These are phyloP conservation scores for Mycoemilia scoparia DNA, from an alignment of 192 early-diverging fungal genomes.

Conservation along the genomic window DNA sequence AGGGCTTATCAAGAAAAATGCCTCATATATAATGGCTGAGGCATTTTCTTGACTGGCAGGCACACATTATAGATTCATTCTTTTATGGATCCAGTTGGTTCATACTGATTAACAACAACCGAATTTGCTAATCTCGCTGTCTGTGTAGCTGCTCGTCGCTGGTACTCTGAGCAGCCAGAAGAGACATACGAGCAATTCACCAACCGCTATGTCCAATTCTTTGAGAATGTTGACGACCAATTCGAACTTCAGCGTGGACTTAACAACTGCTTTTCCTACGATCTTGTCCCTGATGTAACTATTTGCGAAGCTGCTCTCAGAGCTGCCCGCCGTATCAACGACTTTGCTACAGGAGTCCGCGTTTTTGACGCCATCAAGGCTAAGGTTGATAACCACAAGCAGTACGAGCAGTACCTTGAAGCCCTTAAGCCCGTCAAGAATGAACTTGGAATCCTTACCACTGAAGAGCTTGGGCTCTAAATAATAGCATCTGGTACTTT, in stretches of 20 bases:
- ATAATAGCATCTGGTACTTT: too few relatives aligned
- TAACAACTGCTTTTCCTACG: constrained; percentile 93
- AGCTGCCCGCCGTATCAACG: constrained; percentile 83
- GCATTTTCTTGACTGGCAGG: too few relatives aligned
- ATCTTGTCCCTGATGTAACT: constrained; percentile 79
- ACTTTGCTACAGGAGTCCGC: constrained; percentile 82
- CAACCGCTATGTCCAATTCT: constrained; percentile 63
- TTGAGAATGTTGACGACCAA: constrained; percentile 74
- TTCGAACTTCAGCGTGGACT: constrained; percentile 96
- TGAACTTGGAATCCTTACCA: constrained; percentile 77
- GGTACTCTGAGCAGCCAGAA: constrained; percentile 52
- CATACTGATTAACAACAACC: too few relatives aligned
- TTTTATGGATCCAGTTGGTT: too few relatives aligned
- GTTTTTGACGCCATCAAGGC: constrained; percentile 87
- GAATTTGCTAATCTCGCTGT: background rate
- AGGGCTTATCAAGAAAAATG: background rate
- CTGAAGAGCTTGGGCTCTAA: constrained; percentile 73
- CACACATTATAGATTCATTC: too few relatives aligned
- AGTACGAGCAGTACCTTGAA: constrained; percentile 80
- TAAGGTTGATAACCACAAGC: constrained; percentile 65
- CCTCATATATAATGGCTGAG: too few relatives aligned
- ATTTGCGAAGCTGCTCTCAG: constrained; percentile 78
- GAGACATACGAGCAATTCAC: constrained; percentile 64
- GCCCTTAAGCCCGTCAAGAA: constrained; percentile 71
- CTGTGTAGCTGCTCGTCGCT: constrained; percentile 28